Base-by-base conservation (phyloP, 2,329 filamentous ascomycete genomes). In the Ceratocystis papillata region DNA sequence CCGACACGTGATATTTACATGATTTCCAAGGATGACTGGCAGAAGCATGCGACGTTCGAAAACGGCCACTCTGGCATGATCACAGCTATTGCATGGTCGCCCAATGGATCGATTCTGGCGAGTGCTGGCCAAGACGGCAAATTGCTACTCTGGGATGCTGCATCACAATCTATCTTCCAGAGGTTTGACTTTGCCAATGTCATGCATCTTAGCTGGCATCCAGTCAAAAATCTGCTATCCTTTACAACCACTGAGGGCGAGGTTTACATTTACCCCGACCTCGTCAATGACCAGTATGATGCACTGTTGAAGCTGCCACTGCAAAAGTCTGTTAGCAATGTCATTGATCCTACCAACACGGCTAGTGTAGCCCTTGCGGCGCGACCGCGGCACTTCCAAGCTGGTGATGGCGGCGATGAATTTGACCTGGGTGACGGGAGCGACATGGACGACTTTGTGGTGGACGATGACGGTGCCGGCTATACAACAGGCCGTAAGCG, bases 171-270 rank as follows among this genome's bases (percentile, higher is more conserved):
- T 63, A 81, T 96, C 44, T 77, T 97, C 65, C 86, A 88, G 67
- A 86, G 85, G 69, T 84, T 89, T 71, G 88, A 93, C 66, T 92
- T 93, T 73, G 80, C 86, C 64, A 92, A 92, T 69, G 88, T 97
- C 65, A 84, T 94, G 70, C 89, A 92, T 69, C 80, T 99, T 67
- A 83, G 85, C 37, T 99, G 94, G 93, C 94, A 99, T 72, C 92
- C 92, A 5, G 87, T 82, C 0, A 86, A 91, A 69, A 99, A 99
- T 71, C 83, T 93, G 2, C 77, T 94, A 1, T 95, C 92, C 0
- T 96, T 97, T 72, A 95, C 93, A 0, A 97, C 90, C 46, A 89
- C 87, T 1, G 89, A 96, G 67, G 94, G 95, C 69, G 91, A 96
- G 74, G 84, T 97, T 12, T 97, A 90, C 74, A 97, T 97, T 65